phyloP scores from a whole-genome alignment of 768 basidiomycete species.

The Boletus rufocinnamomeus region DNA sequence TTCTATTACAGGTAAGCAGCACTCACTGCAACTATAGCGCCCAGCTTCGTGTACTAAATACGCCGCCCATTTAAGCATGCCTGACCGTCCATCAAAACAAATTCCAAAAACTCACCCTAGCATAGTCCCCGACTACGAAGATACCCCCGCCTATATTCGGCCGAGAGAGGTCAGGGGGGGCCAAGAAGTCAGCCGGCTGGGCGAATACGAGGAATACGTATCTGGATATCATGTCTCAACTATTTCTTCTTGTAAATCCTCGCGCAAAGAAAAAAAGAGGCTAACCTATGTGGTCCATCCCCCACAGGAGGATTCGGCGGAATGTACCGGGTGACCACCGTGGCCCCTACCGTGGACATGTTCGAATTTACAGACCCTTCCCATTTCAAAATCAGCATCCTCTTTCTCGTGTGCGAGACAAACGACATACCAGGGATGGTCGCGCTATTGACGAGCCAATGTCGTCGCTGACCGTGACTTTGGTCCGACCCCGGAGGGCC shows the following conservation, averaged over 20 bases:
- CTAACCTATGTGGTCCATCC: slow-evolving; percentile 72
- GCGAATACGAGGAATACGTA: slow-evolving; percentile 67
- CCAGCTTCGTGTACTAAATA: slow-evolving; percentile 53
- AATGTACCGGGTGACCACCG: slow-evolving; percentile 62
- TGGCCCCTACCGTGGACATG: slow-evolving; percentile 46
- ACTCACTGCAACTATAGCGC: slow-evolving; percentile 59
- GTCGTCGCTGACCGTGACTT: slow-evolving; percentile 62
- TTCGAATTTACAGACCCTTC: slow-evolving; percentile 30
- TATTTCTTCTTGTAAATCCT: background rate
- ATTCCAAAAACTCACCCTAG: slow-evolving; percentile 40
- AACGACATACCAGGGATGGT: slow-evolving; percentile 44
- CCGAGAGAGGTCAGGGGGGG: slow-evolving; percentile 57
- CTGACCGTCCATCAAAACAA: background rate
- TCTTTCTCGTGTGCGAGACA: background rate
- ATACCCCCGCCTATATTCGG: slow-evolving; percentile 52
- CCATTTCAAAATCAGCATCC: background rate
- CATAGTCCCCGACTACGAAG: slow-evolving; percentile 61
- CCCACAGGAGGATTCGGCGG: slow-evolving; percentile 71
- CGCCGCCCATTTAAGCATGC: slow-evolving; percentile 1
- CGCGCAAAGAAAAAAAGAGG: background rate
- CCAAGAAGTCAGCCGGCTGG: slow-evolving; percentile 62
- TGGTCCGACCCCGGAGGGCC: slow-evolving; percentile 63
- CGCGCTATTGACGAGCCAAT: slow-evolving; percentile 79
- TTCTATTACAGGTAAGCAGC: slow-evolving; percentile 4
- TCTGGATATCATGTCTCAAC: slow-evolving; percentile 37